Evolutionary conservation across 345 rosid genomes (phyloP).

Genomic region (Mercurialis annua): DNA sequence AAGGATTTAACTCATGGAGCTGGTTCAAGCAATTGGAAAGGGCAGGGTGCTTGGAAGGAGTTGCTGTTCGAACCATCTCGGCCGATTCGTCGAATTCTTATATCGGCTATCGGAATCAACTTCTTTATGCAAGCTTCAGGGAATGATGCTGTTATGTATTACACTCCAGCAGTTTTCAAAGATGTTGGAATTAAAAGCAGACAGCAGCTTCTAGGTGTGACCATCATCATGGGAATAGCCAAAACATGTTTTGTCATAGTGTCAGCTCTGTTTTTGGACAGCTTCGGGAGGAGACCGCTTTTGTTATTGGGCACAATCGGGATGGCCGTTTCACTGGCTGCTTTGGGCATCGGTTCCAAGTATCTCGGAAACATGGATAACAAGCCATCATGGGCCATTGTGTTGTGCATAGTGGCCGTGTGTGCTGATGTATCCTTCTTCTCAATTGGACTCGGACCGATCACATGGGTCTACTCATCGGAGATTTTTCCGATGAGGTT

Average conservation of each 20-base stretch:
- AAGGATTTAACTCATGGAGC: constrained; percentile 1
- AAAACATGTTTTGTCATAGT: constrained; percentile 40
- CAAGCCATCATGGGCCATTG: constrained; percentile 18
- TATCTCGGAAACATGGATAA: background rate
- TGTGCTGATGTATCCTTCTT: constrained; percentile 23
- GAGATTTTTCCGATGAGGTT: constrained; percentile 27
- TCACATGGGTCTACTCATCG: constrained; percentile 24
- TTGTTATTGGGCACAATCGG: constrained; percentile 21
- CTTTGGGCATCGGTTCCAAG: constrained; percentile 16
- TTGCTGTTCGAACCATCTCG: constrained; percentile 33
- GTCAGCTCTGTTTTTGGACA: constrained; percentile 47
- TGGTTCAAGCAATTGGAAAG: constrained; percentile 20
- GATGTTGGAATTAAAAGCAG: constrained; percentile 36
- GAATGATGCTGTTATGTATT: constrained; percentile 50
- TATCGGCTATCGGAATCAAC: constrained; percentile 49
- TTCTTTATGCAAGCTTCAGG: constrained; percentile 76
- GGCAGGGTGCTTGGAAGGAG: constrained; percentile 49
- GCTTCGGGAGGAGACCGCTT: constrained; percentile 44
- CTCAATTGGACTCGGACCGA: constrained; percentile 26
- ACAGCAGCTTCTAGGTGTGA: constrained; percentile 39
- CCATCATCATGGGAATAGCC: constrained; percentile 45
- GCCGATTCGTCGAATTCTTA: constrained; percentile 37
- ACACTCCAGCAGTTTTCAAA: constrained; percentile 52
- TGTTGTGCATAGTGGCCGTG: constrained; percentile 11
- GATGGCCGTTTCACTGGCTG: constrained; percentile 17